Conservation (phyloP, 208 protist species). For the Trypanosomatidae sp. region DNA sequence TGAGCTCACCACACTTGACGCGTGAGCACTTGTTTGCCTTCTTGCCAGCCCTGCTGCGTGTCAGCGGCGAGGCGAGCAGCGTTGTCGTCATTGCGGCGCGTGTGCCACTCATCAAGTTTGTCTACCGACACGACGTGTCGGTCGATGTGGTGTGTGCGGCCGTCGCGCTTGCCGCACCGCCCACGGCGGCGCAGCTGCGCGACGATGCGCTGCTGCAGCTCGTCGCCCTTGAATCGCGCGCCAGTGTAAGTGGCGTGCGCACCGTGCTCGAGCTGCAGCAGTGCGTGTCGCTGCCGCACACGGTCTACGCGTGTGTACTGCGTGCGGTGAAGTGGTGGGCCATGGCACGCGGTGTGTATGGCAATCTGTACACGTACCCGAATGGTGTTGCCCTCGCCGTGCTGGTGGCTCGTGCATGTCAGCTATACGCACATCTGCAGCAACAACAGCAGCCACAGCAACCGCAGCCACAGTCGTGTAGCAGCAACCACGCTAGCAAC, state of each 20-base stretch:
- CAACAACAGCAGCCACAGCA: no score
- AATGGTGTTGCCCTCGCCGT: constrained; percentile 94
- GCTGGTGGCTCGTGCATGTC: constrained; percentile 89
- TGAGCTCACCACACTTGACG: no score
- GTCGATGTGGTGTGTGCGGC: constrained; percentile 77
- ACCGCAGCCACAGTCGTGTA: no score
- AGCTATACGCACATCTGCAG: constrained; percentile 81
- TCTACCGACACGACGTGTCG: constrained; percentile 15
- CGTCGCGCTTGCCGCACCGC: constrained; percentile 23
- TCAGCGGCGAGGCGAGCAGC: background rate
- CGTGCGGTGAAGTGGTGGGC: constrained; percentile 76
- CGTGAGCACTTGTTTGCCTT: no score
- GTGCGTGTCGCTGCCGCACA: constrained; percentile 20
- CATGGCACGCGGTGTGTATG: constrained; percentile 85
- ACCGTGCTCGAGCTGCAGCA: constrained; percentile 54
- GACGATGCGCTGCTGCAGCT: constrained; percentile 32
- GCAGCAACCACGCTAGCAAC: no score
- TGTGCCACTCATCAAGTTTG: constrained; percentile 78
- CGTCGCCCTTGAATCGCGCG: constrained; percentile 31
- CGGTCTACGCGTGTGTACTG: constrained; percentile 38
- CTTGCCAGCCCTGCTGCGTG: background rate
- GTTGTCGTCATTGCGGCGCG: constrained; percentile 48
- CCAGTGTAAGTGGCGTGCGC: constrained; percentile 63
- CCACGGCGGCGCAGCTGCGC: constrained; percentile 34
- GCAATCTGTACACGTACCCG: constrained; percentile 92